Evolutionary conservation across 345 rosid genomes (phyloP).

Genomic region (Lepidium didymum): DNA sequence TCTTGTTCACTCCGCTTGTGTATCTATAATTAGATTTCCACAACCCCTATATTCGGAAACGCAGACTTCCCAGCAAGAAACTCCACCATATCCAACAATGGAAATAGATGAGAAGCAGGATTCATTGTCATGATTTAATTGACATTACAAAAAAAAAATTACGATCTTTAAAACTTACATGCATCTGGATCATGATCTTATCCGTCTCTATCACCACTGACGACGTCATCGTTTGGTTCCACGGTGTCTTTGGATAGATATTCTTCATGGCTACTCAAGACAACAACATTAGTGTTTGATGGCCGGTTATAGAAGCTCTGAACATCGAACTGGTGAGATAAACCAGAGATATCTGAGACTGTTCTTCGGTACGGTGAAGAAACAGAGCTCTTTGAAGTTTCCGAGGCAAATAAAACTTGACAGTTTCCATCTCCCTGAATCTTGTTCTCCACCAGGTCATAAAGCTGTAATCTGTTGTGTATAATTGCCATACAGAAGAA

Average conservation of each 20-base stretch:
- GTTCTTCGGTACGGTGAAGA: slow-evolving; percentile 56
- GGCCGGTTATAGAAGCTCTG: slow-evolving; percentile 28
- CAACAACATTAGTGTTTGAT: slow-evolving; percentile 3
- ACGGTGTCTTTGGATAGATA: slow-evolving; percentile 6
- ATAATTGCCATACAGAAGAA: neutral
- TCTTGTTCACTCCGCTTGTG: no score
- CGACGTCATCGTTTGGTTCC: slow-evolving; percentile 9
- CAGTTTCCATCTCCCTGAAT: slow-evolving; percentile 69
- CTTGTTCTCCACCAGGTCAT: slow-evolving; percentile 58
- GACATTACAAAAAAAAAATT: neutral
- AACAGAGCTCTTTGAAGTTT: slow-evolving; percentile 46
- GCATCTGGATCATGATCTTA: slow-evolving; percentile 8
- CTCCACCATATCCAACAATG: no score
- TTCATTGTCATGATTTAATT: neutral
- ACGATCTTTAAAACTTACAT: neutral
- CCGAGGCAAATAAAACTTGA: slow-evolving; percentile 45
- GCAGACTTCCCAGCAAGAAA: no score
- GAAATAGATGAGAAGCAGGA: no score
- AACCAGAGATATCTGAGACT: slow-evolving; percentile 55
- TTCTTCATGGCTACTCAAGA: slow-evolving; percentile 25
- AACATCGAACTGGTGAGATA: slow-evolving; percentile 27
- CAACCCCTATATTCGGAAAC: no score
- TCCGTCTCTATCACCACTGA: neutral
- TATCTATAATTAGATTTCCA: no score
- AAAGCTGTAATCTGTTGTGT: slow-evolving; percentile 45